Evolutionary conservation across 139 green algal species (phyloP).

Genomic region (Desmodesmus armatus): DNA sequence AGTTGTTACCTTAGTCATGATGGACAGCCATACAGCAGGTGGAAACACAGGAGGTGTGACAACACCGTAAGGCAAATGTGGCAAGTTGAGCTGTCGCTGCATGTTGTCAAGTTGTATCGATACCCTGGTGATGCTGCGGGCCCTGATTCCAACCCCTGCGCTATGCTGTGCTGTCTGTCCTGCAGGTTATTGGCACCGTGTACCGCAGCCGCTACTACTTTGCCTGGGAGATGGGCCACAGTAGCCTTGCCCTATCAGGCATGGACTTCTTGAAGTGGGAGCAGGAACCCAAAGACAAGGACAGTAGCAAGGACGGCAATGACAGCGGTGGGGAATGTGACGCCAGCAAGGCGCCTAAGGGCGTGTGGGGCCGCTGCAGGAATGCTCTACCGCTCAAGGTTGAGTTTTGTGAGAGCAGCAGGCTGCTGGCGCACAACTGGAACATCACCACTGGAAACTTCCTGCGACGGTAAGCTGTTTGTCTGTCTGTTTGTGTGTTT

Average conservation of each 20-base stretch:
- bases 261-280: constrained; percentile 70
- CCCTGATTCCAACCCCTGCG: too few relatives aligned
- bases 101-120: constrained; percentile 34
- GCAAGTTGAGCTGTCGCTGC: constrained; percentile 15
- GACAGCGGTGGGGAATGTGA: not conserved
- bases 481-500: too few relatives aligned
- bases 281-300: not conserved
- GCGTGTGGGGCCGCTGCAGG: constrained; percentile 73
- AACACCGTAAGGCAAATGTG: too few relatives aligned
- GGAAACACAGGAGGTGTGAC: too few relatives aligned
- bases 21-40: too few relatives aligned
- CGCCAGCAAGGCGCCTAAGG: not conserved
- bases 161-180: too few relatives aligned
- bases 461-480: constrained; percentile 61
- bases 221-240: constrained; percentile 78
- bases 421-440: constrained; percentile 75
- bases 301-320: not conserved
- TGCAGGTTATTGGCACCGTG: constrained; percentile 50
- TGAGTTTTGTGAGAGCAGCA: constrained; percentile 71
- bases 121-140: too few relatives aligned
- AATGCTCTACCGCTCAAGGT: constrained; percentile 59
- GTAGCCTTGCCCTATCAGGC: constrained; percentile 74
- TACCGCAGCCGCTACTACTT: constrained; percentile 82
- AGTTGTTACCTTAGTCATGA: too few relatives aligned
- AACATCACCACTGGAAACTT: constrained; percentile 86